Base-by-base conservation (phyloP, 371 early-diverging fungal species). In the Rhizopus microsporus region DNA sequence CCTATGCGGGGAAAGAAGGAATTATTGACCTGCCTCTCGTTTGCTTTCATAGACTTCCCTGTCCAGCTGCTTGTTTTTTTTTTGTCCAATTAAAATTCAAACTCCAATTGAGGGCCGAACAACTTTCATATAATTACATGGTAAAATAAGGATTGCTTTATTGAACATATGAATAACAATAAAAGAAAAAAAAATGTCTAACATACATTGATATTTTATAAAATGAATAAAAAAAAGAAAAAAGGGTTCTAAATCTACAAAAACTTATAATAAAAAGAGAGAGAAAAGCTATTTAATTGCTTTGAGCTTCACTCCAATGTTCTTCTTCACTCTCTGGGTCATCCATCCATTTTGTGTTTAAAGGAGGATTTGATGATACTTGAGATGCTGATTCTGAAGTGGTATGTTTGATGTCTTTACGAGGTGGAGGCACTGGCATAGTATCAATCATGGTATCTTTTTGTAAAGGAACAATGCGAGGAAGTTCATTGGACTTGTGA, bases 1-100 rank as follows among this genome's bases (percentile, higher is more conserved):
- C 71, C 64, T 62, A 66, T 70, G 67, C 71, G 63, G 71, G 71
- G 71, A 70, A 70, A 70, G 71, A 70, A 66, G 71, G 56, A 61
- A 56, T 61, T 62, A 53, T 61, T 45, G 56, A 50, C 38, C 50
- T 17, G 42, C 40, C 59, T 30, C 60, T 52, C 56, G 51, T 52
- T 63, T 56, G 51, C 47, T 59, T 65, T 56, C 49, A 64, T 55
- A 55, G 17, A 51, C 56, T 51, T 32, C 23, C 23, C 23, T 23
- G 23, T 23, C 23, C 23, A 23, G 23, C 23, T 23, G 23, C 23
- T 23, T 23, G 23, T 23, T 23, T 23, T 23, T 23, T 23, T 23
- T 23, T 23, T 23, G 23, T 23, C 23, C 23, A 23, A 23, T 23
- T 23, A 23, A 23, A 23, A 23, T 23, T 23, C 23, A 23, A 23